Conservation (phyloP, 2,329 filamentous ascomycete genomes). For the Aureobasidium sp. region DNA sequence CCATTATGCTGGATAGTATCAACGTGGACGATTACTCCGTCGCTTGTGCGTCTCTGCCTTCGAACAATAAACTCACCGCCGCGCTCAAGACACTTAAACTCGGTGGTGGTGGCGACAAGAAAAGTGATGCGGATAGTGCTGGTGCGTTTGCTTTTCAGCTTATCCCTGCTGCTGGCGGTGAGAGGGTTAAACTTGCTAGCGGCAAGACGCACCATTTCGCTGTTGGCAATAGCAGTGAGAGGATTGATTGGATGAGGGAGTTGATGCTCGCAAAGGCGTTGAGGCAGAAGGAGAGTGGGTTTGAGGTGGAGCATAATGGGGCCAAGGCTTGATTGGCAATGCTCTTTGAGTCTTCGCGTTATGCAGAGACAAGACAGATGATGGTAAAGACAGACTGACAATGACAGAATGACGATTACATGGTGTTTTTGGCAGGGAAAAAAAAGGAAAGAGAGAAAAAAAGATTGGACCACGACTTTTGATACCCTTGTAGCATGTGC, state of each 20-base stretch:
- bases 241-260: slow-evolving; percentile 96
- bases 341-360: not conserved
- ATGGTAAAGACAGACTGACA: too few relatives aligned
- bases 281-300: slow-evolving; percentile 76
- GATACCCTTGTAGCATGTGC: too few relatives aligned
- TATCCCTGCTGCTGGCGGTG: slow-evolving; percentile 55
- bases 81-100: slow-evolving; percentile 74
- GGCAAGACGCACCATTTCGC: slow-evolving; percentile 92
- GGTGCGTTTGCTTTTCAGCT: slow-evolving; percentile 77
- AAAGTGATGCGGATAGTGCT: slow-evolving; percentile 40
- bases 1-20: slow-evolving; percentile 69
- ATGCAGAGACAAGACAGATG: not conserved
- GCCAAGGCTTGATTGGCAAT: not conserved
- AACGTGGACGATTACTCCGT: slow-evolving; percentile 87
- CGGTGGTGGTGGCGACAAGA: slow-evolving; percentile 41
- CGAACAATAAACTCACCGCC: slow-evolving; percentile 72
- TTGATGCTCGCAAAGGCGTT: slow-evolving; percentile 84
- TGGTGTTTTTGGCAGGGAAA: too few relatives aligned
- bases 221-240: slow-evolving; percentile 75
- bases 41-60: slow-evolving; percentile 69
- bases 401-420: too few relatives aligned
- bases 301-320: slow-evolving; percentile 50
- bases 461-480: too few relatives aligned
- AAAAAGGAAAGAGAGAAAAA: too few relatives aligned
- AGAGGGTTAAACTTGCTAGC: slow-evolving; percentile 41